Base-by-base conservation (phyloP, 495 filamentous ascomycete genomes). In the Clavariopsis aquatica region DNA sequence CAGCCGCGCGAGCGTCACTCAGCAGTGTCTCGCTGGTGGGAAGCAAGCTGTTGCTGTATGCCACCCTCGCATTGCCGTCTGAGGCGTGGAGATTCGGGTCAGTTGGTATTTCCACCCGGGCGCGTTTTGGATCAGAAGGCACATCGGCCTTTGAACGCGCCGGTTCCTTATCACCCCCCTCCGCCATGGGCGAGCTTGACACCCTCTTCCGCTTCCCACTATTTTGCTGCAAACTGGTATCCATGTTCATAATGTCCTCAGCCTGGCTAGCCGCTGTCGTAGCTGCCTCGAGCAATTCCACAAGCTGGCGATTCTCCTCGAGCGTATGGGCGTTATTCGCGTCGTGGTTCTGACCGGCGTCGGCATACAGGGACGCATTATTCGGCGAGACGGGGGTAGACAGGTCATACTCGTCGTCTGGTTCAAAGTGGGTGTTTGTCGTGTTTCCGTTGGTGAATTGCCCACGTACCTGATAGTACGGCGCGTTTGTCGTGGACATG, bases 271-370 rank as follows among this genome's bases (percentile, higher is more conserved):
- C 81, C 24, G 81, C 81, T 0, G 79, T 79, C 1, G 79, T 83
- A 0, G 81, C 81, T 52, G 81, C 81, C 68, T 84, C 78, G 6
- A 84, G 77, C 52, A 84, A 59, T 9, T 80, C 81, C 1, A 80
- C 81, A n/a, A 84, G 73, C 59, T 82, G 79, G 60, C 79, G 62
- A 38, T 62, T 65, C 23, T 59, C 62, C 29, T 62, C 67, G 7
- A 66, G 56, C 9, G 19, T 41, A 17, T n/a, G 23, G 47, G 22
- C 29, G 23, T 60, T n/a, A n/a, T n/a, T 52, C 24, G 34, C 23
- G 23, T 70, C 62, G 1, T 49, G 6, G 23, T 47, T 52, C n/a
- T 57, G 59, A 15, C n/a, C n/a, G n/a, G 45, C 31, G 43, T 64
- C 64, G 55, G 20, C 45, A 31, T 62, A 59, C n/a, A 62, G 58